Evolutionary conservation across 1,284 basidiomycete genomes (phyloP).

Genomic region (Rhizoctonia solani): DNA sequence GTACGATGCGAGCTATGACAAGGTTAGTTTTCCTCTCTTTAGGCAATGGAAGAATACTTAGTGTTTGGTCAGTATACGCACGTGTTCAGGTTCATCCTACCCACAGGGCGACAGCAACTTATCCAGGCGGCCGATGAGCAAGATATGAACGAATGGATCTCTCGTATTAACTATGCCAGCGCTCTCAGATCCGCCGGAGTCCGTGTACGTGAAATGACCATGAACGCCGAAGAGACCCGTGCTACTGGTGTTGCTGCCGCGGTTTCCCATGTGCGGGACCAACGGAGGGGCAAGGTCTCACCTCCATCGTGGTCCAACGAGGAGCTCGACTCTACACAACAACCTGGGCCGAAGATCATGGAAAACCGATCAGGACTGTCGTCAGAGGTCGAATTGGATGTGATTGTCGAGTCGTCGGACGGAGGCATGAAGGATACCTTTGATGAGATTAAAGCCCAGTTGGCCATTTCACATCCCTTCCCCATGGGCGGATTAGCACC

Average conservation of each 20-base stretch:
- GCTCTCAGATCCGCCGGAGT: slow-evolving; percentile 88
- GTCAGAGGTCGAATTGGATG: slow-evolving; percentile 42
- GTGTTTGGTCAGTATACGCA: slow-evolving; percentile 57
- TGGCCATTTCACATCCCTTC: slow-evolving; percentile 54
- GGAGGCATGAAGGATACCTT: slow-evolving; percentile 70
- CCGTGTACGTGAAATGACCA: slow-evolving; percentile 73
- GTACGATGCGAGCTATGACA: slow-evolving; percentile 74
- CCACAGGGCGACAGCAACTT: slow-evolving; percentile 79
- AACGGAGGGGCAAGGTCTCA: slow-evolving; percentile 19
- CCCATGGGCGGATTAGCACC: slow-evolving; percentile 22
- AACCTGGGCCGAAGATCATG: background rate
- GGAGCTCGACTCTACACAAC: background rate
- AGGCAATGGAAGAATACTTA: background rate
- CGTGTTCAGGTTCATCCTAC: slow-evolving; percentile 79
- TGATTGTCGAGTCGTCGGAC: slow-evolving; percentile 42
- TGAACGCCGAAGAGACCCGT: slow-evolving; percentile 71
- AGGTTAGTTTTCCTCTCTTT: slow-evolving; percentile 52
- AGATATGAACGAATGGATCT: slow-evolving; percentile 91
- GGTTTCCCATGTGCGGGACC: slow-evolving; percentile 60
- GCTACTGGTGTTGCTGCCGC: slow-evolving; percentile 83
- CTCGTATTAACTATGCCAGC: slow-evolving; percentile 92
- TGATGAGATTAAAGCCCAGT: slow-evolving; percentile 81
- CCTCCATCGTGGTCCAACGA: slow-evolving; percentile 8
- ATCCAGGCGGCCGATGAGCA: slow-evolving; percentile 73
- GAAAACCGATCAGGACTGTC: slow-evolving; percentile 55